phyloP scores from a whole-genome alignment of 352 stramenopile genomes.

The Globisporangium okanoganense region DNA sequence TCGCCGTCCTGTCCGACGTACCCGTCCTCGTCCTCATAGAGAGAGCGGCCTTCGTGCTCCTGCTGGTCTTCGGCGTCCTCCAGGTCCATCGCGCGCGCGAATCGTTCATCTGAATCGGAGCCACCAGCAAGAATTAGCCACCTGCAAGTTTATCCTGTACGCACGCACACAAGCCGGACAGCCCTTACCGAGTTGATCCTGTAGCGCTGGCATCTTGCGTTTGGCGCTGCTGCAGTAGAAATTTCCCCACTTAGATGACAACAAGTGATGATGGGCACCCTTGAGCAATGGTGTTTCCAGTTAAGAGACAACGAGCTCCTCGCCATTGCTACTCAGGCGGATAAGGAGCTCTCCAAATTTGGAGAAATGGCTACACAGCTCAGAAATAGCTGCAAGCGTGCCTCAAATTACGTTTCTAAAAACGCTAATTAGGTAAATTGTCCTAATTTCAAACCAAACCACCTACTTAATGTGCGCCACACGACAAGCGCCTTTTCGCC shows the following conservation, averaged over 20 bases:
- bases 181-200: conserved; percentile 36
- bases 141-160: background rate
- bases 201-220: conserved; percentile 30
- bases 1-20: conserved; percentile 2
- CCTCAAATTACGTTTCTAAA: background rate
- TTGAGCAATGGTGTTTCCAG: background rate
- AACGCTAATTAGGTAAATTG: background rate
- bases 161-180: background rate
- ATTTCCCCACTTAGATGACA: background rate
- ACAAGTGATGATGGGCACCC: background rate
- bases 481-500: conserved; percentile 2
- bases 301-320: background rate
- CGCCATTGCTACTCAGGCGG: background rate
- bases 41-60: conserved; percentile 20
- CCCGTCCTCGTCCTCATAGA: conserved; percentile 15
- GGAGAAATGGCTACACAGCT: background rate
- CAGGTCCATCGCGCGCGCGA: conserved; percentile 32
- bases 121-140: background rate
- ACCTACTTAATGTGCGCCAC: background rate
- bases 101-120: conserved; percentile 30
- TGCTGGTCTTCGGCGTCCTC: conserved; percentile 23
- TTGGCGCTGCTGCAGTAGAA: background rate
- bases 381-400: background rate
- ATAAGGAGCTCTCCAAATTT: background rate
- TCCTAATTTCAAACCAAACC: background rate